Conservation (phyloP, 768 basidiomycete genomes). For the Lentinula guzmanii region DNA sequence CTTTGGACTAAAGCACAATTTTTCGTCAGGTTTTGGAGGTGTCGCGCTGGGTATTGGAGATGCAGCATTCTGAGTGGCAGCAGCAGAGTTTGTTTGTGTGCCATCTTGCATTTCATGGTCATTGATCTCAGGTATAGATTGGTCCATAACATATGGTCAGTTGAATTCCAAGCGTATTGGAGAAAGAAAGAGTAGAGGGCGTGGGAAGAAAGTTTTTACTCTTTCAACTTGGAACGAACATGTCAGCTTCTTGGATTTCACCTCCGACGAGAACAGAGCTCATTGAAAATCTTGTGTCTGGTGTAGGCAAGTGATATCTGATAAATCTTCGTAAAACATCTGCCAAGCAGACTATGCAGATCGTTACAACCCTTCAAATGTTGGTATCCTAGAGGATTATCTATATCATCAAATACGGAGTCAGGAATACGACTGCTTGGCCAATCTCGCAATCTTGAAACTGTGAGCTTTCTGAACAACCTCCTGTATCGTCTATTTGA, state of each 20-base stretch:
- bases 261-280: conserved; percentile 78
- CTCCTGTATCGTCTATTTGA: background rate
- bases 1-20: conserved; percentile 39
- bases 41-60: background rate
- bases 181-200: background rate
- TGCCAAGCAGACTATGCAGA: conserved; percentile 39
- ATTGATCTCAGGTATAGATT: background rate
- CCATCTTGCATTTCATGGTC: conserved; percentile 6
- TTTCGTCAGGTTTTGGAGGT: background rate
- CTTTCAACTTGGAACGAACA: conserved; percentile 13
- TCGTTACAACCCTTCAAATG: conserved; percentile 95
- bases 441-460: conserved; percentile 93
- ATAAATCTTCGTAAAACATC: background rate
- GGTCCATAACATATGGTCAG: background rate
- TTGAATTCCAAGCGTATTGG: background rate
- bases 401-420: conserved; percentile 90
- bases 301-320: conserved; percentile 59
- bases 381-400: conserved; percentile 92
- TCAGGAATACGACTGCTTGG: conserved; percentile 90
- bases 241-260: conserved; percentile 62
- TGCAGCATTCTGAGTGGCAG: background rate
- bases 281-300: conserved; percentile 88
- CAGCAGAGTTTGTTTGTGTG: background rate
- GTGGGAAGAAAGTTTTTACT: background rate
- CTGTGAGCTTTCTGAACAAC: conserved; percentile 42